A percentile compares a stretch with the other conserved stretches of the same genome.
Conservation (phyloP, 345 rosid genomes). For the Cardamine resedifolia region DNA sequence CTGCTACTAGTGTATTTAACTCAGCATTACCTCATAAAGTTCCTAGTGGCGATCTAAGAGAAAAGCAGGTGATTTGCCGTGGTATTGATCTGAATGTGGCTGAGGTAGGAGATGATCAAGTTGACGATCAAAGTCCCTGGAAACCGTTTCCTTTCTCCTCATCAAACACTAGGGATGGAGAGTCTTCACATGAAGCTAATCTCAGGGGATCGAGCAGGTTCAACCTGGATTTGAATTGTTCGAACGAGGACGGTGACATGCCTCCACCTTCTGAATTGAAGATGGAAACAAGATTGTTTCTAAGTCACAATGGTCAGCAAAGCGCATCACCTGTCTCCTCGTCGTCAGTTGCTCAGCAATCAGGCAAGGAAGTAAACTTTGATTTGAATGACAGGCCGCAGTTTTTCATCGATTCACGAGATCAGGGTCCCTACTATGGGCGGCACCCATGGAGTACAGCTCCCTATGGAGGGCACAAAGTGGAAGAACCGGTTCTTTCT, state of each 20-base stretch:
- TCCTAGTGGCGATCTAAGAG: slow-evolving; percentile 49
- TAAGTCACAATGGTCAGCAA: slow-evolving; percentile 55
- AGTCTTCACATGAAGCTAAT: slow-evolving; percentile 63
- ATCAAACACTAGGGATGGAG: slow-evolving; percentile 52
- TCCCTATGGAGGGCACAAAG: slow-evolving; percentile 47
- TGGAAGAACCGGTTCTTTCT: slow-evolving; percentile 64
- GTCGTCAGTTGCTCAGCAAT: slow-evolving; percentile 67
- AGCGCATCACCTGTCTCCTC: slow-evolving; percentile 81
- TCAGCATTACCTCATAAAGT: slow-evolving; percentile 61
- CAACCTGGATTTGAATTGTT: slow-evolving; percentile 74
- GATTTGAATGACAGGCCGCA: slow-evolving; percentile 89
- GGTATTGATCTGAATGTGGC: slow-evolving; percentile 85
- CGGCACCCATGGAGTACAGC: slow-evolving; percentile 40
- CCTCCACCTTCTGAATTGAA: slow-evolving; percentile 48
- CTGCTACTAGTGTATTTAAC: slow-evolving; percentile 75
- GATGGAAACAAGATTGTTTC: slow-evolving; percentile 50
- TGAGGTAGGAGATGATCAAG: slow-evolving; percentile 71
- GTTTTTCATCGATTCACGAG: slow-evolving; percentile 48
- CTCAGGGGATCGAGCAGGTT: slow-evolving; percentile 61
- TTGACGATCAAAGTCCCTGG: slow-evolving; percentile 44
- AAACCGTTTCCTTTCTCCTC: slow-evolving; percentile 55
- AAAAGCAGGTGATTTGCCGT: slow-evolving; percentile 50
- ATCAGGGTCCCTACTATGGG: slow-evolving; percentile 46
- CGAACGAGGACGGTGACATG: slow-evolving; percentile 65
- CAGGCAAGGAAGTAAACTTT: slow-evolving; percentile 55